Conservation (phyloP, 257 asterid genomes). For the Rubia yunnanensis region DNA sequence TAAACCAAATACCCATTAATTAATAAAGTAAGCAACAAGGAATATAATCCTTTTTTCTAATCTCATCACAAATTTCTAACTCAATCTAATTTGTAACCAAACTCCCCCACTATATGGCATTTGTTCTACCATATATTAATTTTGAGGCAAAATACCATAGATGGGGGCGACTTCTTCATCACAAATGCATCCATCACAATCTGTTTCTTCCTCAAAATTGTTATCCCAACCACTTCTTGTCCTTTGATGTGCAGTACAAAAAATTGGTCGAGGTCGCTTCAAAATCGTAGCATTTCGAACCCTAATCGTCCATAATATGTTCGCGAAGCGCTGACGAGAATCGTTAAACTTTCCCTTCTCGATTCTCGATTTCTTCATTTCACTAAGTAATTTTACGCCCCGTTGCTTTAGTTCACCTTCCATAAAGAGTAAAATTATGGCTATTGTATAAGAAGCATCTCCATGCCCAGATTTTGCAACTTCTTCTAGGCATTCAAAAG, state of each 20-base stretch:
- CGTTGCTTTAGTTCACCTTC: conserved; percentile 4
- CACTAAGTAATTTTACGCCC: conserved; percentile 7
- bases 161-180: conserved; percentile 4
- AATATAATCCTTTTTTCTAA: too few relatives aligned
- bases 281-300: conserved; percentile 8
- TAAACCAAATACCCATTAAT: too few relatives aligned
- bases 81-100: too few relatives aligned
- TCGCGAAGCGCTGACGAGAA: conserved; percentile 8
- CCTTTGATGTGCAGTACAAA: background rate
- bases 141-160: background rate
- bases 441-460: conserved; percentile 17
- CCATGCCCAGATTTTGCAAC: conserved; percentile 16
- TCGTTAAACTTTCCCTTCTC: background rate
- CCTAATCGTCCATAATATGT: conserved; percentile 12
- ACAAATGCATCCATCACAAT: background rate
- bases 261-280: background rate
- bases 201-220: background rate
- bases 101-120: too few relatives aligned
- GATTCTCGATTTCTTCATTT: conserved; percentile 1
- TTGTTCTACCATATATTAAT: too few relatives aligned
- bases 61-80: too few relatives aligned
- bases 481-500: conserved; percentile 4
- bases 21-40: too few relatives aligned
- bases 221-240: conserved; percentile 1
- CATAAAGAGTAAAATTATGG: conserved; percentile 9